Percentiles rank a stretch among this genome's conserved stretches.
Conservation (phyloP, 352 stramenopile genomes). For the Elongisporangium senticosum region DNA sequence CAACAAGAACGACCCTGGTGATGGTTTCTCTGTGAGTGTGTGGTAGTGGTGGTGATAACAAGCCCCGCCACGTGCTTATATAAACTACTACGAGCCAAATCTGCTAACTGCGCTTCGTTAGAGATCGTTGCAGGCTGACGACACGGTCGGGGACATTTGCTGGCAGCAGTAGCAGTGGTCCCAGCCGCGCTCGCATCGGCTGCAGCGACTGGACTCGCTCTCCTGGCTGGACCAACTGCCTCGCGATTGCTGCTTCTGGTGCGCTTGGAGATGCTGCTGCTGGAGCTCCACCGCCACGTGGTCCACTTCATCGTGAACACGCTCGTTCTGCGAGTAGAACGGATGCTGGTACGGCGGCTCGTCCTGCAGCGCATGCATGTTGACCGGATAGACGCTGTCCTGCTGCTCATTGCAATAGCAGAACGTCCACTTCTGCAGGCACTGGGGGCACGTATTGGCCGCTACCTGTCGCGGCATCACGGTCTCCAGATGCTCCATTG, state of each 20-base stretch:
- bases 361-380: conserved; percentile 12
- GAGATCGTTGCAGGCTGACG: conserved; percentile 54
- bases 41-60: background rate
- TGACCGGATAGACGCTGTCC: conserved; percentile 51
- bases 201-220: conserved; percentile 63
- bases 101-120: conserved; percentile 12
- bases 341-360: conserved; percentile 9
- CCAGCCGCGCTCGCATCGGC: conserved; percentile 60
- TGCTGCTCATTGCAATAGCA: conserved; percentile 86
- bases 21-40: background rate
- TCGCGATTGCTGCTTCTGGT: conserved; percentile 10
- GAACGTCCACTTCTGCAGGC: conserved; percentile 82
- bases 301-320: background rate
- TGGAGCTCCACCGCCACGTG: background rate
- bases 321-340: background rate
- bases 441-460: conserved; percentile 69
- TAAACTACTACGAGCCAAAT: background rate
- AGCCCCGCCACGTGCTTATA: background rate
- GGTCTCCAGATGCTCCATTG: conserved; percentile 29
- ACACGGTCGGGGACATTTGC: conserved; percentile 59
- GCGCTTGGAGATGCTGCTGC: background rate
- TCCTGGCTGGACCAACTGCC: conserved; percentile 39
- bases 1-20: background rate
- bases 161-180: conserved; percentile 75
- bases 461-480: conserved; percentile 36